phyloP scores from a whole-genome alignment of 1,139 yeast species.

The Debaryomyces nepalensis region DNA sequence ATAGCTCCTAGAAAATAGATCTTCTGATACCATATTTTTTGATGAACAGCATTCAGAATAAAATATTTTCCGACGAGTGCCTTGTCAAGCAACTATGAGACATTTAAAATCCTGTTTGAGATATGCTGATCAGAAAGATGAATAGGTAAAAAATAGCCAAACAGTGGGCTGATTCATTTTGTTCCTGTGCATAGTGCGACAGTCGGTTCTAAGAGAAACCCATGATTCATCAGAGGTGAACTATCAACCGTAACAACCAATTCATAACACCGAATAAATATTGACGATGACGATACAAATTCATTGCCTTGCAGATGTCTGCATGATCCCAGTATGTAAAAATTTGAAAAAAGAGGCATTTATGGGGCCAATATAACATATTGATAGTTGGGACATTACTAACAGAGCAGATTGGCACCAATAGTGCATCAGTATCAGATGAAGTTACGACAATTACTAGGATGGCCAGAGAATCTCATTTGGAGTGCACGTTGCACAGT shows the following conservation, averaged over 20 bases:
- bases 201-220: no score
- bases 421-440: slow-evolving; percentile 75
- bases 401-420: slow-evolving; percentile 69
- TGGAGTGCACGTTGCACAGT: slow-evolving; percentile 75
- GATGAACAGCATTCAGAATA: not conserved
- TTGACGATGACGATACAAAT: slow-evolving; percentile 42
- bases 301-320: slow-evolving; percentile 79
- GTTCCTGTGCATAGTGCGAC: not conserved
- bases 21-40: not conserved
- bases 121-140: no score
- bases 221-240: not conserved
- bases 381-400: slow-evolving; percentile 3
- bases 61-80: not conserved
- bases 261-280: not conserved
- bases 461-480: slow-evolving; percentile 60
- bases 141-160: no score
- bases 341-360: slow-evolving; percentile 10
- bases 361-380: not conserved
- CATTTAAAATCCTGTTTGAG: not conserved
- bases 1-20: slow-evolving; percentile 1
- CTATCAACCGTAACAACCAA: not conserved
- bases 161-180: no score
- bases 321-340: slow-evolving; percentile 65
- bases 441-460: slow-evolving; percentile 73
- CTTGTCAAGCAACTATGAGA: not conserved